These are phyloP conservation scores for Catharanthus roseus DNA, from an alignment of 257 asterid genomes.

Conservation along the genomic window DNA sequence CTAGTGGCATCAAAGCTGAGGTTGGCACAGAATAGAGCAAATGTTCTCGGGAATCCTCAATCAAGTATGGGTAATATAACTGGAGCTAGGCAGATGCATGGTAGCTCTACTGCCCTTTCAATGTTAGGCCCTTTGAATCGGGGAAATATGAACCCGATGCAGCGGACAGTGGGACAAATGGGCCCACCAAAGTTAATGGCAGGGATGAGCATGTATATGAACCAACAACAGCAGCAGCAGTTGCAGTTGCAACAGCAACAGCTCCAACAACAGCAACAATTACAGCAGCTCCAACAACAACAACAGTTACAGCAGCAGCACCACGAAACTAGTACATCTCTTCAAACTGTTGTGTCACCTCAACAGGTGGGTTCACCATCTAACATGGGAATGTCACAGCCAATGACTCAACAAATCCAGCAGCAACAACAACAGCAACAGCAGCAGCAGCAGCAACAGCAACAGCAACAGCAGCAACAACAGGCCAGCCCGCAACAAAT, in stretches of 20 bases:
- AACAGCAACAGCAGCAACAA: constrained; percentile 33
- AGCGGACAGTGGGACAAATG: constrained; percentile 70
- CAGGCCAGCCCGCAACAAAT: constrained; percentile 91
- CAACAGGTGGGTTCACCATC: constrained; percentile 86
- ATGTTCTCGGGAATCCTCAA: constrained; percentile 51
- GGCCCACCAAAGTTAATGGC: constrained; percentile 82
- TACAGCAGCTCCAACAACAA: constrained; percentile 30
- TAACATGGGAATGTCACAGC: constrained; percentile 58
- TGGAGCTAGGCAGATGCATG: constrained; percentile 72
- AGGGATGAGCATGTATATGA: constrained; percentile 58
- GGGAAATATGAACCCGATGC: constrained; percentile 63
- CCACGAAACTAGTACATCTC: constrained; percentile 58
- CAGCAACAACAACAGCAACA: too few relatives aligned
- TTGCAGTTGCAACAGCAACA: constrained; percentile 36
- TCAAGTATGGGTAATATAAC: constrained; percentile 47
- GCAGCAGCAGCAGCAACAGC: constrained; percentile 38
- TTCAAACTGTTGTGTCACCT: constrained; percentile 69
- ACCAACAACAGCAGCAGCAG: constrained; percentile 36
- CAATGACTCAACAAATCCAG: constrained; percentile 40
- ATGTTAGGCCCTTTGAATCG: constrained; percentile 65
- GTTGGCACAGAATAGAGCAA: constrained; percentile 42
- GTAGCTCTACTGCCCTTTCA: constrained; percentile 54
- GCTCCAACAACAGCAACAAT: constrained; percentile 32
- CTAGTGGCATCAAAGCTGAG: constrained; percentile 40
- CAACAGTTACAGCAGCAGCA: constrained; percentile 44